phyloP scores from a whole-genome alignment of 768 basidiomycete genomes.

The Termitomyces sp. region DNA sequence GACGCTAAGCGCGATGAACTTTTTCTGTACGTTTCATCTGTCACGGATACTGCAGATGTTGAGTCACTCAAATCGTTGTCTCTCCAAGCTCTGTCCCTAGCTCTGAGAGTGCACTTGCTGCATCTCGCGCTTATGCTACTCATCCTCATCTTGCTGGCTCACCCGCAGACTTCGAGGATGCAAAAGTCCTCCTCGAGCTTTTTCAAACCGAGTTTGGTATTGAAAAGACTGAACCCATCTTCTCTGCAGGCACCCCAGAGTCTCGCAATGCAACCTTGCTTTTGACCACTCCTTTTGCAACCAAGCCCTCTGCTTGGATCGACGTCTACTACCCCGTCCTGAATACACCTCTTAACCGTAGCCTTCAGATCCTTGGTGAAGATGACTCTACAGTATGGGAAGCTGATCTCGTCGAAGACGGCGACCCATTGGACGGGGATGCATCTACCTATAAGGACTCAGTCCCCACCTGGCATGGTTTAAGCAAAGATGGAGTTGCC shows the following conservation, averaged over 20 bases:
- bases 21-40: conserved; percentile 15
- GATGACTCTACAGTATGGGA: conserved; percentile 54
- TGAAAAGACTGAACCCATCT: conserved; percentile 47
- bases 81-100: conserved; percentile 47
- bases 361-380: conserved; percentile 58
- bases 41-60: neutral
- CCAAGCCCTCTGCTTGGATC: conserved; percentile 68
- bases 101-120: conserved; percentile 48
- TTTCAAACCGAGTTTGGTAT: conserved; percentile 66
- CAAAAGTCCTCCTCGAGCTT: conserved; percentile 59
- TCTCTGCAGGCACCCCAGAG: conserved; percentile 59
- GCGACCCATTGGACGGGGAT: conserved; percentile 63
- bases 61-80: neutral
- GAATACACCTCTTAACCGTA: conserved; percentile 70
- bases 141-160: conserved; percentile 75
- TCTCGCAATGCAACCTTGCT: conserved; percentile 66
- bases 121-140: conserved; percentile 55
- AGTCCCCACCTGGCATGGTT: conserved; percentile 83
- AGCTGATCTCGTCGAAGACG: conserved; percentile 72
- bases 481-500: conserved; percentile 73
- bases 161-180: conserved; percentile 53
- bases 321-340: conserved; percentile 86
- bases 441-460: conserved; percentile 61
- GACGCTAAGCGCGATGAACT: conserved; percentile 15
- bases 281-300: conserved; percentile 38